Evolutionary conservation across 805 yeast genomes (phyloP), one percentile per base, ranked within the genome.

Genomic region (Hanseniaspora opuntiae): DNA sequence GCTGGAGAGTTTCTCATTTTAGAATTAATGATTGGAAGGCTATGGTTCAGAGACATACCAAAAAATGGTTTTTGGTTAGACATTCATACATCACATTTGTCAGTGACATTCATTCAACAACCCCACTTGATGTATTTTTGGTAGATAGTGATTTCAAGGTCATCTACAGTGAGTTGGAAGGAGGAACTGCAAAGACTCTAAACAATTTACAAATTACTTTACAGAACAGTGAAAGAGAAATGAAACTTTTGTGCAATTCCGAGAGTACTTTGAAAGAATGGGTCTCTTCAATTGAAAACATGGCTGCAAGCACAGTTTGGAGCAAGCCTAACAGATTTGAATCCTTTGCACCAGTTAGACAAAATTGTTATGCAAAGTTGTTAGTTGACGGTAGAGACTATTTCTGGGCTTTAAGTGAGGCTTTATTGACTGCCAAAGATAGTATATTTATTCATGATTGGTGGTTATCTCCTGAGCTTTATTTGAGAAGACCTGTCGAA

Each of bases 401-500:
- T 65, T 84, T 87, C 71, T 93, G 97, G 97, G 94, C 97, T 1
- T 81, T 88, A 2, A 84, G 95, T 32, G 81, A 88, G 11, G 98
- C 97, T 0, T 71, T 93, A 53, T 87, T 84, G 59, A 82, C 86
- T 85, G 97, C 98, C 0, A 81, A 81, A 59, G 97, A 93, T 71
- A 90, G 84, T 1, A 83, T 93, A 35, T 93, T 82, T 64, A 87
- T 93, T 48, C 97, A 93, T 63, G 99, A 90, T 62, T 93, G 99
- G 99, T 93, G 98, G 98, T 72, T 93, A 25, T 78, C 90, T 4
- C 99, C 99, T 0, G 98, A 93, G 65, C 65, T 93, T 3, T 94
- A 93, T 61, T 71, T 93, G 69, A 77, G 98, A 58, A 73, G 99
- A 49, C 98, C 98, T 0, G 90, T 95, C 0, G 83, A 86, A 66